These are phyloP conservation scores for Nissolia schottii DNA, from an alignment of 306 rosid genomes.

Conservation along the genomic window DNA sequence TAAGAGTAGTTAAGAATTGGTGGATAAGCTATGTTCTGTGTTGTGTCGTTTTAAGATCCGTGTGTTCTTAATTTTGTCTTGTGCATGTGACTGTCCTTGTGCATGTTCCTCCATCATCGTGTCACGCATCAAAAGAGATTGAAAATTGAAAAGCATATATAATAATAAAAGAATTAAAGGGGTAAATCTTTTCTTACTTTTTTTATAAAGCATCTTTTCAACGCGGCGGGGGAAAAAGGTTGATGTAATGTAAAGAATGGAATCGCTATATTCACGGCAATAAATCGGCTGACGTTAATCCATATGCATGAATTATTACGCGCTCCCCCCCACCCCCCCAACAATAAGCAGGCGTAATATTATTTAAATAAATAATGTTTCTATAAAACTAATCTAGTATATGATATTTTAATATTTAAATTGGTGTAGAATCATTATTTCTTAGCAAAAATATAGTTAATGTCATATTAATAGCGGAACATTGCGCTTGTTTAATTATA, in stretches of 20 bases:
- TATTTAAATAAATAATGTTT: not conserved
- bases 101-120: not conserved
- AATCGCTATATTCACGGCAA: constrained; percentile 18
- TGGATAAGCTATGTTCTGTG: not conserved
- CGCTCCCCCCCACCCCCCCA: not conserved
- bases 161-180: not conserved
- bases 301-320: not conserved
- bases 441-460: not conserved
- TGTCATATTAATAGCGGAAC: not conserved
- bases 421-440: not conserved
- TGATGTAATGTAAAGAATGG: not conserved
- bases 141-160: not conserved
- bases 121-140: not conserved
- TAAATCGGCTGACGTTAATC: not conserved
- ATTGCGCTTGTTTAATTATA: not conserved
- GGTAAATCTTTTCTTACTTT: not conserved
- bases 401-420: no score
- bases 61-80: not conserved
- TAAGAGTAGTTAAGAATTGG: no score
- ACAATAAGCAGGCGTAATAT: not conserved
- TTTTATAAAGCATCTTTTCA: not conserved
- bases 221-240: constrained; percentile 29
- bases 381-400: not conserved
- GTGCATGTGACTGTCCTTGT: not conserved
- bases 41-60: not conserved